Evolutionary conservation across 768 basidiomycete species (phyloP).

Genomic region (Pulveroboletus sp.): DNA sequence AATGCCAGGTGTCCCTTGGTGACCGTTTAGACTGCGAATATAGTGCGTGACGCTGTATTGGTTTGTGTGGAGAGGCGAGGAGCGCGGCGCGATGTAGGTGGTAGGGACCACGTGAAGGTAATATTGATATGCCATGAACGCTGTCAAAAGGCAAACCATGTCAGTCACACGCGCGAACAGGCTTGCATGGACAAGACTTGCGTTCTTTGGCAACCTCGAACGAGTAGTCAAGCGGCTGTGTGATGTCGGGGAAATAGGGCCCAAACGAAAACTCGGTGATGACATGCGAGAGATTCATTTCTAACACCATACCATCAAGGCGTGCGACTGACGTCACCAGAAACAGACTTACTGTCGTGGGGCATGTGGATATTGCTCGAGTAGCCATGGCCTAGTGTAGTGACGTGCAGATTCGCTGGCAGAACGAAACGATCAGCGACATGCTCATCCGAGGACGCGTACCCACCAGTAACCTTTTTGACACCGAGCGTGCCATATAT

Average conservation of each 20-base stretch:
- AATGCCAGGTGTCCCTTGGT: conserved; percentile 83
- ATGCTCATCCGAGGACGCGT: not conserved
- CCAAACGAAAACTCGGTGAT: conserved; percentile 98
- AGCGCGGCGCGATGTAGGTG: conserved; percentile 77
- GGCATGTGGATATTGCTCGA: conserved; percentile 81
- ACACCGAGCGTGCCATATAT: conserved; percentile 78
- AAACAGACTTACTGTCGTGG: conserved; percentile 60
- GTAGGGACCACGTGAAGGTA: conserved; percentile 96
- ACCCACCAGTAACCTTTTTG: conserved; percentile 82
- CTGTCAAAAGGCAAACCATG: conserved; percentile 34
- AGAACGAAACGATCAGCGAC: not conserved
- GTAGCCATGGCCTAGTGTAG: conserved; percentile 94
- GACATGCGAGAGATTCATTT: conserved; percentile 95
- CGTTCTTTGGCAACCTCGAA: conserved; percentile 69
- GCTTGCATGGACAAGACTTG: conserved; percentile 24
- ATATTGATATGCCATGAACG: conserved; percentile 89
- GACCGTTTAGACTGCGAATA: conserved; percentile 65
- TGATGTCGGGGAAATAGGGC: conserved; percentile 91
- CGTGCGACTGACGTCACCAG: not conserved
- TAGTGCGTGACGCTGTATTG: conserved; percentile 97
- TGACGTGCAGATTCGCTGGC: conserved; percentile 89
- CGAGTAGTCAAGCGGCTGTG: conserved; percentile 90
- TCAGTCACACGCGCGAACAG: not conserved
- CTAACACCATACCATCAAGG: conserved; percentile 35
- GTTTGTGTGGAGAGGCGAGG: conserved; percentile 60